Evolutionary conservation across 1,284 basidiomycete species (phyloP), one percentile per base, ranked within the genome.

Genomic region (Hymenochaete sp.): DNA sequence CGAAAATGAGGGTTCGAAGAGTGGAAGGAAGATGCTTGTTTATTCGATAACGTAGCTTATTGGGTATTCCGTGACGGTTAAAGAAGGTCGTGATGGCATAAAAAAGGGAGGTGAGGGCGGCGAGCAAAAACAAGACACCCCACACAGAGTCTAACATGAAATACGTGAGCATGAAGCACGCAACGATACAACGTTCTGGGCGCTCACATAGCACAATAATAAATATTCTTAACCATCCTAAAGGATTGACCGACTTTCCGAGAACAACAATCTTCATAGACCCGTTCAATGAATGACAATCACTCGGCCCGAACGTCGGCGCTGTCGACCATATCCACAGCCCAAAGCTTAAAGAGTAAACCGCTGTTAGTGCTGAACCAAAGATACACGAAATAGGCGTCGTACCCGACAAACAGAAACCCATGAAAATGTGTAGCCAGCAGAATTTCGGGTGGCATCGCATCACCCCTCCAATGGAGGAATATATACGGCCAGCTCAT

Each of bases 401-500:
- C 38, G 37, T 40, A 50, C 48, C 48, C 48, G 16, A 50, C 35
- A 36, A 50, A 50, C 8, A 50, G 24, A 27, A 50, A 50, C 7
- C 48, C 48, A 26, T 50, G 48, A 4, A 50, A 22, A 33, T 50
- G 44, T 7, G 48, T 50, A 10, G 48, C 48, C 3, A 46, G 26
- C 9, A 38, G 39, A 37, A 50, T 50, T 16, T 50, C 48, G 18
- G 33, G 10, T 27, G 48, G 48, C 48, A 50, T 50, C 22, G 22
- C 21, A 3, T 37, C 35, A 13, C 27, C 27, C n/a, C 48, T 27
- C 48, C 48, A 50, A 25, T 50, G 48, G 22, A 36, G 31, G 44
- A 50, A 50, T 10, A 46, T 50, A 32, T 38, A 50, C 2, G 43
- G 44, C 48, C 48, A 50, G 5, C 44, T 46, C 48, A 50, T 50